Evolutionary conservation across 1,284 basidiomycete species (phyloP).

Genomic region (Naganishia sp.): DNA sequence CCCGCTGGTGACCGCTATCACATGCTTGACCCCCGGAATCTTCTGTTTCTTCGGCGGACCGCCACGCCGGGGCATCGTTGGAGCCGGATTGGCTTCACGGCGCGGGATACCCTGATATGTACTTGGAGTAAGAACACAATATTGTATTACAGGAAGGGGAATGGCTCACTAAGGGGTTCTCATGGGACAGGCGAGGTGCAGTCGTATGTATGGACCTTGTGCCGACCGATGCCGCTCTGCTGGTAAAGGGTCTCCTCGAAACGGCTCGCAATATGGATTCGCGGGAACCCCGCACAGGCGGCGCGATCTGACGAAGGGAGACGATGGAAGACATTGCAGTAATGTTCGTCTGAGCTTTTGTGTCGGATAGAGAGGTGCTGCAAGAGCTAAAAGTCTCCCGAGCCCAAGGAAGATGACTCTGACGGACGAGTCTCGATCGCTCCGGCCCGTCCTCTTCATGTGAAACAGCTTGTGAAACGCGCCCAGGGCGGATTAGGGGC

Average conservation of each 20-base stretch:
- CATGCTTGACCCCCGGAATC: conserved; percentile 59
- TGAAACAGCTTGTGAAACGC: background rate
- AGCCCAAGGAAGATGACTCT: background rate
- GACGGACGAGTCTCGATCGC: background rate
- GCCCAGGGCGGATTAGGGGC: background rate
- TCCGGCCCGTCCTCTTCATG: background rate
- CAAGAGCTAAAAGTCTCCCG: background rate
- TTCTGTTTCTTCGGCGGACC: conserved; percentile 56
- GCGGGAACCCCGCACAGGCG: background rate
- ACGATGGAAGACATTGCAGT: background rate
- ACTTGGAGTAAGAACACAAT: background rate
- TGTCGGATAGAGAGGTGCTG: background rate
- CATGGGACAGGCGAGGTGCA: conserved; percentile 19
- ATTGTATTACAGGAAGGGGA: background rate
- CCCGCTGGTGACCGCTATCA: conserved; percentile 86
- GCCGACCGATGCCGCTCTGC: background rate
- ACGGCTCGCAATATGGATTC: background rate
- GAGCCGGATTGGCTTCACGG: conserved; percentile 48
- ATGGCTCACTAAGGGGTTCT: conserved; percentile 31
- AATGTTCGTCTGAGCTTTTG: background rate
- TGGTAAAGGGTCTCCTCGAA: background rate
- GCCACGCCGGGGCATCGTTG: conserved; percentile 52
- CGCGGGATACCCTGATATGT: conserved; percentile 48
- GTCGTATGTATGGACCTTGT: conserved; percentile 4
- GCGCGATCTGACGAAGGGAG: background rate